Evolutionary conservation across 2,329 filamentous ascomycete species (phyloP), one percentile per base, ranked within the genome.

Genomic region (Hymenoscyphus occultus): DNA sequence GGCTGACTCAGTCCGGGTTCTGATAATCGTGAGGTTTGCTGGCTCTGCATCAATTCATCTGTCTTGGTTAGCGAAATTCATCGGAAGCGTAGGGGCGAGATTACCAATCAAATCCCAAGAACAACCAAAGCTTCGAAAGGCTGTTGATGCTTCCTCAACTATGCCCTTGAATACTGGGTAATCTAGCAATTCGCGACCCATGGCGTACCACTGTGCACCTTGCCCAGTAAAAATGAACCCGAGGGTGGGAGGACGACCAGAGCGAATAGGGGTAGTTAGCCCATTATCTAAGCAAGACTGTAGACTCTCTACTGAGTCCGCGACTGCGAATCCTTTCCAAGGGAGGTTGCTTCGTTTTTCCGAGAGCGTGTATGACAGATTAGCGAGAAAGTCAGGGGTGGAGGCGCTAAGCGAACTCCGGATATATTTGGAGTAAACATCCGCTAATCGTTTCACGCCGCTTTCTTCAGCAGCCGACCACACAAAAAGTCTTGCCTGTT

Each of bases 151-250:
- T 48, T 39, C 14, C 12, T 56, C n/a, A 39, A 58, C 19, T 28
- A 64, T 56, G 31, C 39, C 6, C 39, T 31, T 60, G 35, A 68
- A 70, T 16, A 62, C 58, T 7, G 62, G 63, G 35, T 63, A 65
- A 2, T n/a, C 31, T 28, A 61, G 59, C 9, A 75, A 54, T 22
- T 71, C 69, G 5, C 62, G 60, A 4, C 71, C 74, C 72, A 75
- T 75, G 2, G 57, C 62, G 14, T 56, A n/a, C 71, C 71, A 75
- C 61, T 75, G 73, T 0, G 73, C 72, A 14, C 74, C 74, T 45
- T 76, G 74, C 22, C 73, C 73, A 10, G 73, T 72, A 65, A 75
- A 75, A 2, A 74, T 64, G 58, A 69, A 71, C 3, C 66, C 65
- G 19, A 70, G 32, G n/a, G 39, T 45, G 9, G 56, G 39, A 22